These are phyloP conservation scores for Bruguiera gymnorhiza DNA, from an alignment of 345 rosid genomes.

Conservation along the genomic window DNA sequence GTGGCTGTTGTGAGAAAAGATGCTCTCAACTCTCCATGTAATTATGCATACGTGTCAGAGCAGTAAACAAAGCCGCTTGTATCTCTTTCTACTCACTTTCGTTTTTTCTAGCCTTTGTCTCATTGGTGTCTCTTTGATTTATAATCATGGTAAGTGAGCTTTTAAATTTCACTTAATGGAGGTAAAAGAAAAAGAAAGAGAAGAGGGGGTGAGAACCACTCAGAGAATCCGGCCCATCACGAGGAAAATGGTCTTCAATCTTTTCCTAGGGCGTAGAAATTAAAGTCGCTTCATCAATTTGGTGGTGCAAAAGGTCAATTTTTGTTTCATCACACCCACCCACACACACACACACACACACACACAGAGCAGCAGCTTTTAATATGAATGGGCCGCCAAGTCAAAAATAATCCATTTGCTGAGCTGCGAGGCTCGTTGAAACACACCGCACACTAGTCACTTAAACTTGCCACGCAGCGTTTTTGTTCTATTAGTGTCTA, in stretches of 20 bases:
- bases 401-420: too few species aligned
- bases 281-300: background rate
- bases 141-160: constrained; percentile 6
- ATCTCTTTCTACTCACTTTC: background rate
- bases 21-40: constrained; percentile 3
- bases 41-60: background rate
- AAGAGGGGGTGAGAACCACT: background rate
- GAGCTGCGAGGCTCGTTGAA: too few species aligned
- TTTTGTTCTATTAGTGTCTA: too few species aligned
- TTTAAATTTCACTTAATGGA: constrained; percentile 6
- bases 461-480: too few species aligned
- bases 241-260: constrained; percentile 17
- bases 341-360: too few species aligned
- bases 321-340: background rate
- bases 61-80: background rate
- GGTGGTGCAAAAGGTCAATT: background rate
- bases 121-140: constrained; percentile 1
- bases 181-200: background rate
- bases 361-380: too few species aligned
- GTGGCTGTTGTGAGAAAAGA: background rate
- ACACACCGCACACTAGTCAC: too few species aligned
- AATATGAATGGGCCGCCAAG: too few species aligned
- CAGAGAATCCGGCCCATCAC: constrained; percentile 22
- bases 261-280: background rate
- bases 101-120: background rate